These are phyloP conservation scores for Cichorium intybus DNA, from an alignment of 140 eudicot genomes.

Conservation along the genomic window DNA sequence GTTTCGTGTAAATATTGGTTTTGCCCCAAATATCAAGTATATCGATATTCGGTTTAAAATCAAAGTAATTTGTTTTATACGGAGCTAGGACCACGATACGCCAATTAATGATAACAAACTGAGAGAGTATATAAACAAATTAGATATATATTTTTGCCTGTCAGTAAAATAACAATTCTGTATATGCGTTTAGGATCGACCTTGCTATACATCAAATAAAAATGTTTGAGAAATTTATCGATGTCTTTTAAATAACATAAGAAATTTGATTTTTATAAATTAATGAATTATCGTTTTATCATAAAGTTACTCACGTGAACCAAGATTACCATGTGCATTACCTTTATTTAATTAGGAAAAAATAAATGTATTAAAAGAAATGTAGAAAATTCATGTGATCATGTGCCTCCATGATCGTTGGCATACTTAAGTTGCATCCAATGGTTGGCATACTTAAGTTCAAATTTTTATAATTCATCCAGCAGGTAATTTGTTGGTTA, in stretches of 20 bases:
- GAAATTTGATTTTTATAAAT: background rate
- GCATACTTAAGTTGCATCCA: constrained; percentile 12
- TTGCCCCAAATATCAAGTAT: background rate
- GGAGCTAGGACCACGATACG: background rate
- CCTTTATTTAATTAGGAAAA: constrained; percentile 15
- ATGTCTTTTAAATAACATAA: background rate
- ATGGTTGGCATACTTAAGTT: constrained; percentile 11
- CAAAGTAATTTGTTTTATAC: background rate
- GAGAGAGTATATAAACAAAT: background rate
- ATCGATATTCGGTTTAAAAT: too few species aligned
- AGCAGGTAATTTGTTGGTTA: background rate
- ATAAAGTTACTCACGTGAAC: constrained; percentile 32
- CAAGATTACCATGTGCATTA: constrained; percentile 38
- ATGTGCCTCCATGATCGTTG: constrained; percentile 38
- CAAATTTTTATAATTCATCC: background rate
- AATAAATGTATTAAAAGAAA: background rate
- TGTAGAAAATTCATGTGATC: constrained; percentile 26
- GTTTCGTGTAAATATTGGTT: background rate
- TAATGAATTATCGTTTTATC: constrained; percentile 1
- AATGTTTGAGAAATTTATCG: constrained; percentile 4
- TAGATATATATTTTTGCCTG: constrained; percentile 6
- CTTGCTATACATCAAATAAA: constrained; percentile 6
- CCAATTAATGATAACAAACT: background rate
- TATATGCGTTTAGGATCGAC: background rate
- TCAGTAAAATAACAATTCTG: background rate